Evolutionary conservation across 306 rosid species (phyloP).

Genomic region (Cucumis melo): DNA sequence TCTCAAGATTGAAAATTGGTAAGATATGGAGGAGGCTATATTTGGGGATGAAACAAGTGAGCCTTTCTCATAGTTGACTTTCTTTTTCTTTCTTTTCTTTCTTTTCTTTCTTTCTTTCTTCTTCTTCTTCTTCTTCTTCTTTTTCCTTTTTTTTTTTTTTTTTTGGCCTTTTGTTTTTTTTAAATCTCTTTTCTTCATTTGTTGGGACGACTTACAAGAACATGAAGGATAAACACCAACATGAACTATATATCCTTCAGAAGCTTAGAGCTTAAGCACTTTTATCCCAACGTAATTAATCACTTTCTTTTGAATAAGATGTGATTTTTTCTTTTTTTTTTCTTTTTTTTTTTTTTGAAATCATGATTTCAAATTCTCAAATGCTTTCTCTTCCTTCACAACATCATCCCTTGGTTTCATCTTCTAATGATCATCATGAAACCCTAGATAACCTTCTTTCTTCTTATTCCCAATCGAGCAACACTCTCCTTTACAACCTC

Average conservation of each 20-base stretch:
- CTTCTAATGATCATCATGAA: not conserved
- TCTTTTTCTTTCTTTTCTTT: not conserved
- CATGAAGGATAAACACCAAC: not conserved
- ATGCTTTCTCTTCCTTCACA: conserved; percentile 4
- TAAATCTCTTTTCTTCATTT: not conserved
- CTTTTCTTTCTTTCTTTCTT: not conserved
- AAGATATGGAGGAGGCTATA: conserved; percentile 58
- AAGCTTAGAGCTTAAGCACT: not conserved
- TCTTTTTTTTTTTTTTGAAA: not conserved
- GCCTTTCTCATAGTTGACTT: conserved; percentile 35
- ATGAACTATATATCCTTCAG: not conserved
- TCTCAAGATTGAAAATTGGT: conserved; percentile 11
- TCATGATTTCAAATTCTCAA: conserved; percentile 26
- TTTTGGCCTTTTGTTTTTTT: too few species aligned
- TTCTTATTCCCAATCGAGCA: conserved; percentile 15
- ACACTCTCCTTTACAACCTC: conserved; percentile 47
- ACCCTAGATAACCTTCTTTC: not conserved
- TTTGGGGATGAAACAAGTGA: conserved; percentile 36
- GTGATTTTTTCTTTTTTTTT: not conserved
- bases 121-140: not conserved
- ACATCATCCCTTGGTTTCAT: not conserved
- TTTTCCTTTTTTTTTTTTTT: too few species aligned
- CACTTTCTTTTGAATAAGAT: not conserved
- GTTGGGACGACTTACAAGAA: not conserved
- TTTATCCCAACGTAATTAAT: not conserved